Percentiles rank a stretch among this genome's conserved stretches.
Evolutionary conservation across 257 asterid species (phyloP).

Genomic region (Solanum chilense): DNA sequence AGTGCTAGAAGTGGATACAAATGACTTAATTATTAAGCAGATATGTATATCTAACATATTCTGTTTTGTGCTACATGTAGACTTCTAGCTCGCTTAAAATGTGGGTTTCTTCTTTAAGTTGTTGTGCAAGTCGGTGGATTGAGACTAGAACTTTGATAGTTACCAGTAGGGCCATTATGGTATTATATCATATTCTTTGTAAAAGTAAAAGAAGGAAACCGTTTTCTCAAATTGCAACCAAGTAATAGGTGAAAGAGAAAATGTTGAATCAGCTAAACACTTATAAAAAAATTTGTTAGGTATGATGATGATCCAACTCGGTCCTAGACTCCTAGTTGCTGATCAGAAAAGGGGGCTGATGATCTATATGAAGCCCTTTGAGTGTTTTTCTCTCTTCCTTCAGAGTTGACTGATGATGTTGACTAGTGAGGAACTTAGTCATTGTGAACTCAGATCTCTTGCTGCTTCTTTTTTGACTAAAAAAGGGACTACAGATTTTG

Average conservation of each 20-base stretch:
- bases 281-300: neutral
- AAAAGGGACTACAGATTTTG: neutral
- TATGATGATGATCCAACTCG: neutral
- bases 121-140: neutral
- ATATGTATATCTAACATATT: neutral
- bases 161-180: neutral
- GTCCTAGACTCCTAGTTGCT: neutral
- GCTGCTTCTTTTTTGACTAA: neutral
- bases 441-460: neutral
- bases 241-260: neutral
- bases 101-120: neutral
- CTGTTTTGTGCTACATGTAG: neutral
- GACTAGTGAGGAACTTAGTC: neutral
- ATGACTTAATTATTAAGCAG: neutral
- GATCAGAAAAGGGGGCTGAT: neutral
- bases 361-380: neutral
- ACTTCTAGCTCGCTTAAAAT: neutral
- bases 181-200: neutral
- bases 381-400: neutral
- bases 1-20: neutral
- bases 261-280: neutral
- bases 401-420: neutral
- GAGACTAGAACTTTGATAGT: neutral
- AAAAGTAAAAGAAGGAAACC: neutral
- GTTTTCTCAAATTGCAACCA: neutral